Evolutionary conservation across 805 yeast genomes (phyloP), one percentile per base, ranked within the genome.

Genomic region (Millerago galiae): DNA sequence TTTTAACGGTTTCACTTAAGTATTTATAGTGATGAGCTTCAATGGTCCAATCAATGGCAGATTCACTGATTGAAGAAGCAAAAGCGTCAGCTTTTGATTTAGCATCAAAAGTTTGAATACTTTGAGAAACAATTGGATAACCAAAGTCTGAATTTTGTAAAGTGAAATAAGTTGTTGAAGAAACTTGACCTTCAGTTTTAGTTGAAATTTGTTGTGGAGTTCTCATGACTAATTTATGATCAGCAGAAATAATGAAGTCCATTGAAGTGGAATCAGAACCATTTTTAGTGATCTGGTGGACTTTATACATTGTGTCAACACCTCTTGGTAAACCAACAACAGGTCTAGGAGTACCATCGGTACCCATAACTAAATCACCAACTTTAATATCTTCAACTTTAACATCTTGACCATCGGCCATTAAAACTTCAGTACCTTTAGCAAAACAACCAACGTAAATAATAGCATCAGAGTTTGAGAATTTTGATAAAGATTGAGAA

Each of bases 401-500:
- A 37, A 52, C 53, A 25, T 55, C 56, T 29, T 51, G 28, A 49
- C 77, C 77, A 52, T 70, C 61, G 27, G 70, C 68, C 72, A 68
- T 68, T 52, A 70, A 44, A 25, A 72, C 75, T 44, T 60, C 44
- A 14, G 71, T 66, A 34, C 70, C 70, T 47, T 62, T 62, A 38
- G 62, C 61, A 45, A 55, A 43, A 56, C 76, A 79, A 45, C 98
- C 99, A 43, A 88, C 96, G 60, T 93, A 93, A 60, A 91, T 84
- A 62, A 93, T 93, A 44, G 88, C 84, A 66, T 93, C 99, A 16
- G 98, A 93, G 77, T 93, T 93, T 46, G 99, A 93, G 70, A 81
- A 93, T 67, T 93, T 93, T 51, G 98, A 91, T 63, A 93, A 74
- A 1, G 98, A 88, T 72, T 91, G 99, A 25, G 99, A 91, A 63